A percentile compares a stretch with the other conserved stretches of the same genome.
Conservation (phyloP, 345 rosid species). For the Cardiospermum halicacabum region DNA sequence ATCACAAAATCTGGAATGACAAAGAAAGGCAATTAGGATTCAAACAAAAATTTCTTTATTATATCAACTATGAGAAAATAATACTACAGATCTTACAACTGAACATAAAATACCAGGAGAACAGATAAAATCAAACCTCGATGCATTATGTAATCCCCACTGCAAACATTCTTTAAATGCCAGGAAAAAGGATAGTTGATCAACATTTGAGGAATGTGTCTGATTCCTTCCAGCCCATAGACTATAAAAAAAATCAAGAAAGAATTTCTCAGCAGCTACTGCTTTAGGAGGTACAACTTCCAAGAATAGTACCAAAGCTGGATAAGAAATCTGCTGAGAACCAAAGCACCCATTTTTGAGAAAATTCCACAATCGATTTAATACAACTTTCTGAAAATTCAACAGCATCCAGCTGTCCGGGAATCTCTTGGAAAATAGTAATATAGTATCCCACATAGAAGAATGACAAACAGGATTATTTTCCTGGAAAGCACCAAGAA, state of each 20-base stretch:
- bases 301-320: conserved; percentile 71
- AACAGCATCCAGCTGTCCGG: conserved; percentile 70
- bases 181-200: conserved; percentile 47
- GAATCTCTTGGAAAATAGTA: conserved; percentile 68
- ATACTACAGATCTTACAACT: conserved; percentile 1
- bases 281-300: conserved; percentile 58
- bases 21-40: conserved; percentile 13
- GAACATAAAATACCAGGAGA: conserved; percentile 3
- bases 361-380: conserved; percentile 70
- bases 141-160: conserved; percentile 73
- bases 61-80: not conserved
- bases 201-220: conserved; percentile 44
- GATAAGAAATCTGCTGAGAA: conserved; percentile 86
- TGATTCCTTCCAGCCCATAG: conserved; percentile 78
- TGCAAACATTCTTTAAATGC: conserved; percentile 79
- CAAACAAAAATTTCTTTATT: not conserved
- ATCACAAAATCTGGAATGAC: conserved; percentile 46
- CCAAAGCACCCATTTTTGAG: conserved; percentile 85
- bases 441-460: conserved; percentile 85
- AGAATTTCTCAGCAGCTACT: conserved; percentile 56
- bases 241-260: conserved; percentile 65
- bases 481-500: conserved; percentile 88
- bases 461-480: conserved; percentile 82
- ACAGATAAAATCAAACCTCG: conserved; percentile 40
- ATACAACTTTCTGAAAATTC: conserved; percentile 62